These are phyloP conservation scores for Leccinum longicurvipes DNA, from an alignment of 768 basidiomycete species.

Conservation along the genomic window DNA sequence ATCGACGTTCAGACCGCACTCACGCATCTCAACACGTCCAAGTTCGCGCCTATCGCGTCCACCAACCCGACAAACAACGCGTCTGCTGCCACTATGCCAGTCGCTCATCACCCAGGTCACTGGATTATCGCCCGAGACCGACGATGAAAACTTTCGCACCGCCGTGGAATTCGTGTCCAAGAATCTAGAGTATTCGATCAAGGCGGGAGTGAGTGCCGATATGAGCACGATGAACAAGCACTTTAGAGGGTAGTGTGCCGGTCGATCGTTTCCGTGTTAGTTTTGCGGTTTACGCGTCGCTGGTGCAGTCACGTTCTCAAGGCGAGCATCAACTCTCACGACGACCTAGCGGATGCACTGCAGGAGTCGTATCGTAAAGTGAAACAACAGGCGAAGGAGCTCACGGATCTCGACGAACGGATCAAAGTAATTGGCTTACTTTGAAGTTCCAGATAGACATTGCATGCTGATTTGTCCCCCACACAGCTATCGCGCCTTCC, in stretches of 20 bases:
- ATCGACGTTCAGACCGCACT: conserved; percentile 35
- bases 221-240: conserved; percentile 53
- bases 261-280: conserved; percentile 2
- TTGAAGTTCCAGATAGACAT: neutral
- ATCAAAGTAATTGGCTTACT: conserved; percentile 46
- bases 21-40: conserved; percentile 35
- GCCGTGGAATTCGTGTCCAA: conserved; percentile 57
- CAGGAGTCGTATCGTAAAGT: conserved; percentile 50
- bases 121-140: conserved; percentile 42
- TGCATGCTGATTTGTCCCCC: conserved; percentile 4
- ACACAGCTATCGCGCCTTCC: conserved; percentile 56
- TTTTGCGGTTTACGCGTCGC: conserved; percentile 12
- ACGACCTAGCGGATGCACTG: conserved; percentile 59
- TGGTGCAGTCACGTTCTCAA: conserved; percentile 55
- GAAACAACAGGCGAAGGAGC: conserved; percentile 45
- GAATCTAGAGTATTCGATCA: conserved; percentile 54
- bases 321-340: conserved; percentile 64
- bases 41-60: conserved; percentile 49
- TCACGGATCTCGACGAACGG: conserved; percentile 61
- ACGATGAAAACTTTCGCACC: conserved; percentile 44
- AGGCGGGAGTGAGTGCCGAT: conserved; percentile 56
- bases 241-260: conserved; percentile 45
- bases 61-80: conserved; percentile 46
- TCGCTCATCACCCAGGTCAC: conserved; percentile 53
- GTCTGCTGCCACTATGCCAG: conserved; percentile 53